phyloP scores from a whole-genome alignment of 441 rosid genomes.

The Codiaeum variegatum region DNA sequence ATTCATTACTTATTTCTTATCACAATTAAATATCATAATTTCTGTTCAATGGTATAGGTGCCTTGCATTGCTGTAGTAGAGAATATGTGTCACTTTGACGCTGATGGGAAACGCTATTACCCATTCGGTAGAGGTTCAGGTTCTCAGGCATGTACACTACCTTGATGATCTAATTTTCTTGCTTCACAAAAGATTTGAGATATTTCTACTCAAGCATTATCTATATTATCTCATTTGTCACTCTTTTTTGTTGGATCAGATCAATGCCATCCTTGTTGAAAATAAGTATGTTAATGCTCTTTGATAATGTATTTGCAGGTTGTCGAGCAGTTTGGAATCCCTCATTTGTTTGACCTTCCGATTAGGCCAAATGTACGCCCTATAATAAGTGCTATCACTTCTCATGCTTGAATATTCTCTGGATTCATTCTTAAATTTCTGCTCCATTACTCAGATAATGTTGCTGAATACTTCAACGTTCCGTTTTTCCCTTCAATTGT shows the following conservation, averaged over 20 bases:
- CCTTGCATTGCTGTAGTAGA: slow-evolving; percentile 96
- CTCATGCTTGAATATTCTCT: slow-evolving; percentile 5
- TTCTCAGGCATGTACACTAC: slow-evolving; percentile 56
- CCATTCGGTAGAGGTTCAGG: slow-evolving; percentile 98
- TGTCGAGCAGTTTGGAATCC: slow-evolving; percentile 91
- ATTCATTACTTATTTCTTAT: background rate
- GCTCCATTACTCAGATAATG: background rate
- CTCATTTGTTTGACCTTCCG: slow-evolving; percentile 95
- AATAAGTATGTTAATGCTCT: slow-evolving; percentile 18
- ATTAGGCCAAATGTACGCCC: slow-evolving; percentile 77
- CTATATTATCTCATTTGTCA: background rate
- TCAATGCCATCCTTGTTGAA: background rate
- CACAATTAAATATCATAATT: slow-evolving; percentile 13
- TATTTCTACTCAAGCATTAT: background rate
- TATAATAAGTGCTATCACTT: slow-evolving; percentile 17
- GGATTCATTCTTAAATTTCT: background rate
- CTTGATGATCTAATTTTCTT: slow-evolving; percentile 11
- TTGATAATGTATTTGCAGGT: slow-evolving; percentile 48
- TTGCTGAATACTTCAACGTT: background rate
- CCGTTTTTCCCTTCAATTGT: background rate
- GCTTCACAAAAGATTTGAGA: background rate
- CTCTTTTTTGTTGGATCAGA: background rate
- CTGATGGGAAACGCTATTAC: slow-evolving; percentile 90
- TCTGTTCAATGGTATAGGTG: slow-evolving; percentile 47
- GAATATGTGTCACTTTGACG: slow-evolving; percentile 97